Percentiles rank a stretch among this genome's conserved stretches.
Evolutionary conservation across 2,329 filamentous ascomycete genomes (phyloP).

Genomic region (Venturia oleaginea): DNA sequence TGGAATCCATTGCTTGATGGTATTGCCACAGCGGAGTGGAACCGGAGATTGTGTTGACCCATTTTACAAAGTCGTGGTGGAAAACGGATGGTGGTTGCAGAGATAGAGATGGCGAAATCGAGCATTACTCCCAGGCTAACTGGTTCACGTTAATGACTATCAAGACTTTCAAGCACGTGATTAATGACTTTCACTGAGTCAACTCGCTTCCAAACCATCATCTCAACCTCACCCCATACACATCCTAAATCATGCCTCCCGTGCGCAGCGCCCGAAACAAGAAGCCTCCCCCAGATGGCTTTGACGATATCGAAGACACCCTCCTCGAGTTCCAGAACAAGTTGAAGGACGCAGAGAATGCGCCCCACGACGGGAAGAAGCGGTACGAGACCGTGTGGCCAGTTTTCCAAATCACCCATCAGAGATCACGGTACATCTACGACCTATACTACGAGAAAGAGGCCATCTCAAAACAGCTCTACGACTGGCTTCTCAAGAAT

Average conservation of each 20-base stretch:
- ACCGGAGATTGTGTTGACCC: not conserved
- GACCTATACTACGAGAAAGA: conserved; percentile 98
- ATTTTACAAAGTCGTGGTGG: not conserved
- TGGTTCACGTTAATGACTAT: not conserved
- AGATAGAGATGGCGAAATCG: not conserved
- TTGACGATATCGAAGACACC: conserved; percentile 80
- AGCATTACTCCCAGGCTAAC: not conserved
- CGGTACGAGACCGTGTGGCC: conserved; percentile 94
- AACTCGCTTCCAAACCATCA: not conserved
- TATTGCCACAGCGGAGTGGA: not conserved
- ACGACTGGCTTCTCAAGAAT: conserved; percentile 96
- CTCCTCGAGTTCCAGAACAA: conserved; percentile 79
- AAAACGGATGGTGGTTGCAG: not conserved
- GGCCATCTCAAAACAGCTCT: conserved; percentile 82
- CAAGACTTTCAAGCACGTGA: not conserved
- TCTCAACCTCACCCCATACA: not conserved
- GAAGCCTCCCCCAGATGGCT: conserved; percentile 77
- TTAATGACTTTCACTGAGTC: not conserved
- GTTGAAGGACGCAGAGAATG: conserved; percentile 93
- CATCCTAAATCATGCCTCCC: conserved; percentile 53
- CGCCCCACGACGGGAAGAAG: conserved; percentile 67
- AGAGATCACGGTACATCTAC: conserved; percentile 88
- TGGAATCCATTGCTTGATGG: not conserved
- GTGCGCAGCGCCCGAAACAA: conserved; percentile 66
- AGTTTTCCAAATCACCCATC: conserved; percentile 94